Evolutionary conservation across 2,329 filamentous ascomycete species (phyloP).

Genomic region (Paraphoma chrysanthemicola): DNA sequence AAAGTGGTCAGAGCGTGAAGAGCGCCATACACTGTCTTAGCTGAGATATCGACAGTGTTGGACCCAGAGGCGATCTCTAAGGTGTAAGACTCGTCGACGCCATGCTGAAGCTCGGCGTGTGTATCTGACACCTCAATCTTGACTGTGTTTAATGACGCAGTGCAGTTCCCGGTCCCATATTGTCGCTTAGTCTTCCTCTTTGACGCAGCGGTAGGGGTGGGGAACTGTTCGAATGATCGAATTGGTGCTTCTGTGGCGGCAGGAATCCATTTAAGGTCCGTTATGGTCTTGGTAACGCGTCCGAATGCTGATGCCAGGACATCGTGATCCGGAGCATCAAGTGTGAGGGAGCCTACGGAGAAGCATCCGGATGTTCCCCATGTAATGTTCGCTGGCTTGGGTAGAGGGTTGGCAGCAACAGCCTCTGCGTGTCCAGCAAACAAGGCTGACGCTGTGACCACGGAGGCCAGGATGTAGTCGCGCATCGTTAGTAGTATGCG

Average conservation of each 20-base stretch:
- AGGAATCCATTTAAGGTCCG: slow-evolving; percentile 61
- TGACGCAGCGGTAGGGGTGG: slow-evolving; percentile 45
- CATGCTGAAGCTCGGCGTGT: slow-evolving; percentile 60
- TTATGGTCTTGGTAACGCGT: slow-evolving; percentile 58
- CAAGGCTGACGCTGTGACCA: slow-evolving; percentile 41
- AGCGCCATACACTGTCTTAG: slow-evolving; percentile 62
- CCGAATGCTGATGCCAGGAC: slow-evolving; percentile 56
- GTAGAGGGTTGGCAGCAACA: slow-evolving; percentile 62
- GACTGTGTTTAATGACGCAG: slow-evolving; percentile 50
- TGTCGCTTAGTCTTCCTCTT: slow-evolving; percentile 29
- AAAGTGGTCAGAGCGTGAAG: slow-evolving; percentile 65
- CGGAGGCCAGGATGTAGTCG: slow-evolving; percentile 35
- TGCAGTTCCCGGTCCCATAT: slow-evolving; percentile 32
- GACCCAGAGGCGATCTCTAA: slow-evolving; percentile 53
- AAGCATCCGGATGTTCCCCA: slow-evolving; percentile 62
- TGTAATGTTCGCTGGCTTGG: slow-evolving; percentile 60
- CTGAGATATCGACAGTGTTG: slow-evolving; percentile 53
- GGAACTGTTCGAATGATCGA: slow-evolving; percentile 59
- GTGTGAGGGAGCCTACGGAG: slow-evolving; percentile 47
- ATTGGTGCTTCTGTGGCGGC: slow-evolving; percentile 61
- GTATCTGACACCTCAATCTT: slow-evolving; percentile 56
- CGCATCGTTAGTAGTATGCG: slow-evolving; percentile 32
- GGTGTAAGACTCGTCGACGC: slow-evolving; percentile 65
- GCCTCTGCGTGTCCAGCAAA: slow-evolving; percentile 50
- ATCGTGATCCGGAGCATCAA: slow-evolving; percentile 48